Evolutionary conservation across 179 eudicot genomes (phyloP).

Genomic region (Monotropa hypopitys): DNA sequence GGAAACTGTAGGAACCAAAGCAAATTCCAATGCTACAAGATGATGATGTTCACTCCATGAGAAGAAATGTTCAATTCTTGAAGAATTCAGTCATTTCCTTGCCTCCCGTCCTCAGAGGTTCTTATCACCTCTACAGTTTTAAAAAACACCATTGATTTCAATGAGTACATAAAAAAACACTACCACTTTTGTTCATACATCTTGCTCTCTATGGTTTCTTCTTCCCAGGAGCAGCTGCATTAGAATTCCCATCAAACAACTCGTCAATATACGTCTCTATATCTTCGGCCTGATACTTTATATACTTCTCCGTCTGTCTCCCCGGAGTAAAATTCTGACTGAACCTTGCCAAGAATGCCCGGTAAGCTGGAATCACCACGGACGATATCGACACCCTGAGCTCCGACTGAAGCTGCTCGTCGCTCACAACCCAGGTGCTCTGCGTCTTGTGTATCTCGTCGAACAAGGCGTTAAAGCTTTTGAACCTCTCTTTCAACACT

Average conservation of each 20-base stretch:
- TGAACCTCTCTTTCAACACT: slow-evolving; percentile 57
- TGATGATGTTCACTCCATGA: neutral
- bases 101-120: too few relatives aligned
- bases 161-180: too few relatives aligned
- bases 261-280: slow-evolving; percentile 53
- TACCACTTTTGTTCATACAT: too few relatives aligned
- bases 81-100: too few relatives aligned
- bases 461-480: slow-evolving; percentile 48
- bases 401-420: slow-evolving; percentile 78
- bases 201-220: slow-evolving; percentile 14
- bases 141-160: too few relatives aligned
- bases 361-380: slow-evolving; percentile 64
- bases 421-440: slow-evolving; percentile 60
- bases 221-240: slow-evolving; percentile 30
- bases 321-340: slow-evolving; percentile 52
- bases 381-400: slow-evolving; percentile 70
- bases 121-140: neutral
- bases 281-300: slow-evolving; percentile 69
- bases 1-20: neutral
- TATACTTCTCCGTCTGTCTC: slow-evolving; percentile 67
- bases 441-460: slow-evolving; percentile 65
- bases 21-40: neutral
- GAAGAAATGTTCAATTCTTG: neutral
- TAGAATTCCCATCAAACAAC: slow-evolving; percentile 66
- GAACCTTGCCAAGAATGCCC: slow-evolving; percentile 54